Evolutionary conservation across 495 filamentous ascomycete genomes (phyloP).

Genomic region (Chaetomidium leptoderma): DNA sequence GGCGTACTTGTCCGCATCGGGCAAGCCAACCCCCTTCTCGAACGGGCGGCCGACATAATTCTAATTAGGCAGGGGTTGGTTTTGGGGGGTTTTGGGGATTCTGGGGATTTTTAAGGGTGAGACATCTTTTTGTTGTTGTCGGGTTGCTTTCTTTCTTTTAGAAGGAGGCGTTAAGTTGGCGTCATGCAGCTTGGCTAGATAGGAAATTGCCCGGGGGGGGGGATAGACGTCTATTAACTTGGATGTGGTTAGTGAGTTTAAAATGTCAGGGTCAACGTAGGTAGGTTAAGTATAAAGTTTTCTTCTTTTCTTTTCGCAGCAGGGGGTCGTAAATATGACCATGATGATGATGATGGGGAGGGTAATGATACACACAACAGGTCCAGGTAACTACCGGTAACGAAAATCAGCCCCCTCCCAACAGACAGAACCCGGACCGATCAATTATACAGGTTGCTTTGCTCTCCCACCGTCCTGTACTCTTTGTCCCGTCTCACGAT

Average conservation of each 20-base stretch:
- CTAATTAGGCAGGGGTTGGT: too few species aligned
- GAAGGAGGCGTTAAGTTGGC: background rate
- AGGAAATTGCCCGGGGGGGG: too few species aligned
- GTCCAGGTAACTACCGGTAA: slow-evolving; percentile 7
- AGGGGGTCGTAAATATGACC: background rate
- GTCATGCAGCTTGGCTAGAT: background rate
- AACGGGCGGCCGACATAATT: too few species aligned
- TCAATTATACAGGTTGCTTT: slow-evolving; percentile 18
- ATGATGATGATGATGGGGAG: slow-evolving; percentile 25
- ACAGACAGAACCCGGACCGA: slow-evolving; percentile 11
- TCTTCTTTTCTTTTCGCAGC: background rate
- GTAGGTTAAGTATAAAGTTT: too few species aligned
- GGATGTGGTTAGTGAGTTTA: too few species aligned
- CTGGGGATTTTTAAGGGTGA: too few species aligned
- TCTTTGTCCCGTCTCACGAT: background rate
- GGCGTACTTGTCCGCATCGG: too few species aligned
- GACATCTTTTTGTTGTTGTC: background rate
- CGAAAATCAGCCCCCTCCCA: background rate
- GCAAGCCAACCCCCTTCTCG: too few species aligned
- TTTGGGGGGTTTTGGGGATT: too few species aligned
- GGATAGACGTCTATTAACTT: too few species aligned
- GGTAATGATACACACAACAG: slow-evolving; percentile 25
- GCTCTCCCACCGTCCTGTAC: slow-evolving; percentile 4
- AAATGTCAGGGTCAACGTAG: too few species aligned
- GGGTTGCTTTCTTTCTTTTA: background rate